Percentiles rank a stretch among this genome's conserved stretches.
These are phyloP conservation scores for Suhomyces taliae DNA, from an alignment of 1,139 yeast species.

Conservation along the genomic window DNA sequence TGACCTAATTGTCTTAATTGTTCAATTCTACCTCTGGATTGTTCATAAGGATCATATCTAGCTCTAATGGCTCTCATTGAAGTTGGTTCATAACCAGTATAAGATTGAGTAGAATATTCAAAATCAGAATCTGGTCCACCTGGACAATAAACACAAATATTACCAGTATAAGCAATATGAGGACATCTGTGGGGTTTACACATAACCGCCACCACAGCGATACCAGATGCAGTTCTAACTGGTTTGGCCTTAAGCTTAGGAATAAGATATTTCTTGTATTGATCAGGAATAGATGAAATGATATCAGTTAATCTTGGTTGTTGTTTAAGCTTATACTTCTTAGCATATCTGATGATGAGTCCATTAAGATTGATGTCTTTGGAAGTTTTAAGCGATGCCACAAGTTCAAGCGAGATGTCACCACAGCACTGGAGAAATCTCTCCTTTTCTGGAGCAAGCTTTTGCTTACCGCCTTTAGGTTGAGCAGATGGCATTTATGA, in stretches of 20 bases:
- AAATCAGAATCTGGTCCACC: slow-evolving; percentile 99
- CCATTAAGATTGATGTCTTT: slow-evolving; percentile 91
- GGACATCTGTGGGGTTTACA: slow-evolving; percentile 99
- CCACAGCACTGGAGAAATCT: slow-evolving; percentile 91
- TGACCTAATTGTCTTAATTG: slow-evolving; percentile 95
- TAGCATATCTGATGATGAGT: slow-evolving; percentile 78
- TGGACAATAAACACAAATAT: slow-evolving; percentile 97
- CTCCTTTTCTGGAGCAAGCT: slow-evolving; percentile 84
- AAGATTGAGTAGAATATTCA: slow-evolving; percentile 96
- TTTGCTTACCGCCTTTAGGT: slow-evolving; percentile 43
- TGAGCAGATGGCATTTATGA: slow-evolving; percentile 34
- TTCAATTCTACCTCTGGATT: slow-evolving; percentile 96
- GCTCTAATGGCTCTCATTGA: slow-evolving; percentile 99
- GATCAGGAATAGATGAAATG: slow-evolving; percentile 94
- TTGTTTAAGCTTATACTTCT: slow-evolving; percentile 84
- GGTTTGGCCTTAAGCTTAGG: slow-evolving; percentile 98
- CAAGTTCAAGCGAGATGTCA: slow-evolving; percentile 86
- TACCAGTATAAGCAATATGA: slow-evolving; percentile 97
- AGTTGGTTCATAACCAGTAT: slow-evolving; percentile 98
- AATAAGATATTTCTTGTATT: slow-evolving; percentile 82
- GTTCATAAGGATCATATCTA: slow-evolving; percentile 97
- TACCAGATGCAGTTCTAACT: slow-evolving; percentile 96
- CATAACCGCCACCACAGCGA: slow-evolving; percentile 99
- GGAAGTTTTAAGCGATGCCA: slow-evolving; percentile 69
- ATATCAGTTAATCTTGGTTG: slow-evolving; percentile 96